Conservation (phyloP, 352 stramenopile species). For the Pythium dissimile region DNA sequence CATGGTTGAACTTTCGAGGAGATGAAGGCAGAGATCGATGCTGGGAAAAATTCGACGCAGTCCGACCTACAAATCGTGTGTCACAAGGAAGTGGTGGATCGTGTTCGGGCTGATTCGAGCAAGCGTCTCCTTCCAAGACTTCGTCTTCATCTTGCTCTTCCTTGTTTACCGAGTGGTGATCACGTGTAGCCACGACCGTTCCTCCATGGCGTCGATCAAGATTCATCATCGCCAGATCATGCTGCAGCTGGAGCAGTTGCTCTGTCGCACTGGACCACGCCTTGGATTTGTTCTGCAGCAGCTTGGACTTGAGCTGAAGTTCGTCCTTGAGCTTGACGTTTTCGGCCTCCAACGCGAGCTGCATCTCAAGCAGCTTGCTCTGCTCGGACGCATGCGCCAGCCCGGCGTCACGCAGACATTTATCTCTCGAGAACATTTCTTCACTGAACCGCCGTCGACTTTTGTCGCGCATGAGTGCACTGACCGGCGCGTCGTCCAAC, state of each 20-base stretch:
- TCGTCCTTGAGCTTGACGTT: conserved; percentile 72
- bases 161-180: no score
- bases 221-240: conserved; percentile 82
- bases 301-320: conserved; percentile 75
- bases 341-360: conserved; percentile 63
- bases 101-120: not conserved
- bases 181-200: not conserved
- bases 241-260: conserved; percentile 70
- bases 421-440: conserved; percentile 53
- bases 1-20: no score
- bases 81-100: not conserved
- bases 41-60: no score
- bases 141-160: not conserved
- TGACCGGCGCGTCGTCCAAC: conserved; percentile 55
- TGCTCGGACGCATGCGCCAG: conserved; percentile 51
- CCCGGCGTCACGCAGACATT: conserved; percentile 39
- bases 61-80: no score
- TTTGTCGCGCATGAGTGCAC: conserved; percentile 41
- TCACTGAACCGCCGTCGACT: conserved; percentile 61
- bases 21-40: not conserved
- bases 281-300: conserved; percentile 80
- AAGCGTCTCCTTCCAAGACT: not conserved
- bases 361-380: conserved; percentile 45
- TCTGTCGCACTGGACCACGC: conserved; percentile 78
- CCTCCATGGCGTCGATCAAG: conserved; percentile 32